Conservation (phyloP, 2,329 filamentous ascomycete genomes). For the Colletotrichum cordylinicola region DNA sequence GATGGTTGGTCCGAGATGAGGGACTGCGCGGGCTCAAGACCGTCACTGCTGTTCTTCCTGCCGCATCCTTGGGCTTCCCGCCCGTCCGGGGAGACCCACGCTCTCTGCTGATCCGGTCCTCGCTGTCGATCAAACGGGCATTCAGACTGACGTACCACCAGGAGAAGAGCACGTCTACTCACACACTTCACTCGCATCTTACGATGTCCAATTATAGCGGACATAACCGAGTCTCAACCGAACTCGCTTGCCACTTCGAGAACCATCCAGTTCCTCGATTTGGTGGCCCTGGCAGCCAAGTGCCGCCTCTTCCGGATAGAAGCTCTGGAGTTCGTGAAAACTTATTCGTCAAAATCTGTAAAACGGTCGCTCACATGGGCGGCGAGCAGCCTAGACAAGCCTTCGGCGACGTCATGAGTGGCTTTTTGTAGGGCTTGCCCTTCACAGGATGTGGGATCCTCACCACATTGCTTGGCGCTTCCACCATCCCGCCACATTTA, state of each 20-base stretch:
- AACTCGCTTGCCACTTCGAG: not conserved
- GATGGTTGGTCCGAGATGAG: conserved; percentile 20
- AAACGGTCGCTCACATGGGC: not conserved
- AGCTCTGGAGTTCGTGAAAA: not conserved
- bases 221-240: not conserved
- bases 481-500: conserved; percentile 5
- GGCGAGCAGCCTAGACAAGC: not conserved
- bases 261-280: not conserved
- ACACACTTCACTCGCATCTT: not conserved
- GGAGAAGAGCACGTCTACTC: not conserved
- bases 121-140: conserved; percentile 18
- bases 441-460: not conserved
- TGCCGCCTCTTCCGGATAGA: not conserved
- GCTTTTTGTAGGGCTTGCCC: not conserved
- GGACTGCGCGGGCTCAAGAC: not conserved
- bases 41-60: not conserved
- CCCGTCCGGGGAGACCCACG: conserved; percentile 7
- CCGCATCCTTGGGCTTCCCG: conserved; percentile 2
- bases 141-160: conserved; percentile 9
- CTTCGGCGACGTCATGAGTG: not conserved
- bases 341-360: not conserved
- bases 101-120: conserved; percentile 9
- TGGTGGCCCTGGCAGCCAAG: not conserved
- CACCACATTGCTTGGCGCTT: not conserved
- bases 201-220: conserved; percentile 18